Evolutionary conservation across 768 basidiomycete genomes (phyloP).

Genomic region (Kwoniella botswanensis): DNA sequence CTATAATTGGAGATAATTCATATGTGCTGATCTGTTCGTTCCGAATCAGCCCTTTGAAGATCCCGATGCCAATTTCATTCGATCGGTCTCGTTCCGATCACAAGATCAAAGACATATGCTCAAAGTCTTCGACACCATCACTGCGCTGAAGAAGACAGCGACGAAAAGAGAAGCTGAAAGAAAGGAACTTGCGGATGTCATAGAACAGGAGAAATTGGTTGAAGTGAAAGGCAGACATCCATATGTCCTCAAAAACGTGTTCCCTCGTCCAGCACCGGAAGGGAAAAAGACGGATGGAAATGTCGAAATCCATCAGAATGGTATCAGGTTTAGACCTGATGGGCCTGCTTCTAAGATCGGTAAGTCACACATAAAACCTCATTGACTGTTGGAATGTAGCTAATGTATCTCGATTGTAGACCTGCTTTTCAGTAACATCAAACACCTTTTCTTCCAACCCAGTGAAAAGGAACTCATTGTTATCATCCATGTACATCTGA

Average conservation of each 20-base stretch:
- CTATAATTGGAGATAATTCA: neutral
- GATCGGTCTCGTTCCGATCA: conserved; percentile 91
- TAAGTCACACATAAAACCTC: conserved; percentile 58
- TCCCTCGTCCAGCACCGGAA: conserved; percentile 89
- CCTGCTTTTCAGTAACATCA: conserved; percentile 93
- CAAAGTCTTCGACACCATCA: conserved; percentile 85
- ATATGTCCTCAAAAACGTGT: conserved; percentile 84
- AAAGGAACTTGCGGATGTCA: conserved; percentile 97
- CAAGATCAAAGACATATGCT: conserved; percentile 88
- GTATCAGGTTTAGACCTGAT: conserved; percentile 73
- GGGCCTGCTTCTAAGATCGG: conserved; percentile 64
- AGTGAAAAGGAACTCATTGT: conserved; percentile 95
- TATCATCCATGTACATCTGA: conserved; percentile 90
- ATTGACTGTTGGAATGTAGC: neutral
- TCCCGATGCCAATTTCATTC: conserved; percentile 92
- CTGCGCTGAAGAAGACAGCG: conserved; percentile 92
- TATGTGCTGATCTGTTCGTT: neutral
- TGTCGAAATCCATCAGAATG: conserved; percentile 97
- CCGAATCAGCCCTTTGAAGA: conserved; percentile 69
- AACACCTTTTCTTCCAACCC: conserved; percentile 98
- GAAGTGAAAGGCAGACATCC: conserved; percentile 84
- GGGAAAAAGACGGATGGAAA: conserved; percentile 92
- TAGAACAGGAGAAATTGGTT: conserved; percentile 87
- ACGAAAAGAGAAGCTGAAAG: conserved; percentile 97
- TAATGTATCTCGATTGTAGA: conserved; percentile 62